Percentiles rank a stretch among this genome's conserved stretches.
Evolutionary conservation across 148 eudicot genomes (phyloP).

Genomic region (Persicaria maculosa): DNA sequence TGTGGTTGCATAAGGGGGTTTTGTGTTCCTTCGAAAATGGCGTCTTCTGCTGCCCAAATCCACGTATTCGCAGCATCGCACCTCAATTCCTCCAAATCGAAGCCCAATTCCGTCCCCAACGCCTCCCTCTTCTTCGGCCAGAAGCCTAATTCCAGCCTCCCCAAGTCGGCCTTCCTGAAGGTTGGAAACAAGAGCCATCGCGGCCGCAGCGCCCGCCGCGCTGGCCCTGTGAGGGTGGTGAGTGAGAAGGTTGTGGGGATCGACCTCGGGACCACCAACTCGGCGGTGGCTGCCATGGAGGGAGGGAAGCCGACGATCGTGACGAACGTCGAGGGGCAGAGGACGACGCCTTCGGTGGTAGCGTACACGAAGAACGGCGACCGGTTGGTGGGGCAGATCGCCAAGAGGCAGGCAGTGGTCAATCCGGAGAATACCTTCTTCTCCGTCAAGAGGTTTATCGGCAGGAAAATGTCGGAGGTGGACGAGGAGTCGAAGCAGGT

Average conservation of each 20-base stretch:
- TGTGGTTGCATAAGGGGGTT: no score
- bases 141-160: not conserved
- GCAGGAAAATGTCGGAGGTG: constrained; percentile 35
- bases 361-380: constrained; percentile 35
- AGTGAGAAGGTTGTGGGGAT: constrained; percentile 89
- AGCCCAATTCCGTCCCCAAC: not conserved
- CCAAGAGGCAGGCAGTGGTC: constrained; percentile 34
- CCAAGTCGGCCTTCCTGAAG: not conserved
- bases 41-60: constrained; percentile 6
- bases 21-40: not conserved
- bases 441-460: constrained; percentile 32
- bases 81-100: not conserved
- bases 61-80: not conserved
- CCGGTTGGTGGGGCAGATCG: constrained; percentile 39
- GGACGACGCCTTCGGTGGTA: constrained; percentile 23
- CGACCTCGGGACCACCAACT: constrained; percentile 37
- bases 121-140: constrained; percentile 7
- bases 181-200: not conserved
- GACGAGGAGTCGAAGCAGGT: constrained; percentile 34
- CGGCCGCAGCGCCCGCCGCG: constrained; percentile 28
- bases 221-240: constrained; percentile 38
- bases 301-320: not conserved
- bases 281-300: no score
- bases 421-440: constrained; percentile 34
- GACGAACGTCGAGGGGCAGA: constrained; percentile 16